A percentile compares a stretch with the other conserved stretches of the same genome.
phyloP scores from a whole-genome alignment of 2,329 filamentous ascomycete species.

The Monosporascus sp. region DNA sequence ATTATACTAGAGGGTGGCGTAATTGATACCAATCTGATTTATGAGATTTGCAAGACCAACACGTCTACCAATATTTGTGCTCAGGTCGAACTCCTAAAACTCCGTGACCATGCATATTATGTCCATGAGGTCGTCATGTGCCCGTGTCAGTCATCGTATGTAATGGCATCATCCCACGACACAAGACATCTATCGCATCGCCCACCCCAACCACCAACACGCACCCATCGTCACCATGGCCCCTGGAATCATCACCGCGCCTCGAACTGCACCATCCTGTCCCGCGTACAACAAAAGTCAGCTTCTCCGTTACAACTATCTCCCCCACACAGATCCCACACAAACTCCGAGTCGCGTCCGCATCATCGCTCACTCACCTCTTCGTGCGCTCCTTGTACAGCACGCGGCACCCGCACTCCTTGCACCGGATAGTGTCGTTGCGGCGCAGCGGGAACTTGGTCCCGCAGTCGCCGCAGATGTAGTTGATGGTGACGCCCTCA shows the following conservation, averaged over 20 bases:
- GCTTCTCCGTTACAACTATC: background rate
- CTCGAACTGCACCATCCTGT: constrained; percentile 97
- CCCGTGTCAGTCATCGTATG: background rate
- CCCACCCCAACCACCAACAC: background rate
- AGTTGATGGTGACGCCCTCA: constrained; percentile 56
- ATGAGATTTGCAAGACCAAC: background rate
- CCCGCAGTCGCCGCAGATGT: constrained; percentile 81
- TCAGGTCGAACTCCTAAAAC: background rate
- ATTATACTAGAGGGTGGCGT: background rate
- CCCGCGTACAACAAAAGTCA: constrained; percentile 1
- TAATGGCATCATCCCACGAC: background rate
- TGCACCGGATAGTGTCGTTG: constrained; percentile 78
- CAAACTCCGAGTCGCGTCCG: too few relatives aligned
- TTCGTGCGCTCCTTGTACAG: constrained; percentile 98
- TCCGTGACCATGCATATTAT: background rate
- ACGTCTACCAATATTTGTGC: background rate
- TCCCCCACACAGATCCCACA: too few relatives aligned
- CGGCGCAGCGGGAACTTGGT: constrained; percentile 69
- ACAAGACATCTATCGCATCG: background rate
- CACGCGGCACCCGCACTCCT: constrained; percentile 90
- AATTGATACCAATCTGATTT: constrained; percentile 1
- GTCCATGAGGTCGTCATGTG: background rate
- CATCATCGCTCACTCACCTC: constrained; percentile 55
- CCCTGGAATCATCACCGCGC: constrained; percentile 56
- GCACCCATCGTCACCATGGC: background rate